Evolutionary conservation across 2,329 filamentous ascomycete species (phyloP).

Genomic region (Parastagonospora nodorum): DNA sequence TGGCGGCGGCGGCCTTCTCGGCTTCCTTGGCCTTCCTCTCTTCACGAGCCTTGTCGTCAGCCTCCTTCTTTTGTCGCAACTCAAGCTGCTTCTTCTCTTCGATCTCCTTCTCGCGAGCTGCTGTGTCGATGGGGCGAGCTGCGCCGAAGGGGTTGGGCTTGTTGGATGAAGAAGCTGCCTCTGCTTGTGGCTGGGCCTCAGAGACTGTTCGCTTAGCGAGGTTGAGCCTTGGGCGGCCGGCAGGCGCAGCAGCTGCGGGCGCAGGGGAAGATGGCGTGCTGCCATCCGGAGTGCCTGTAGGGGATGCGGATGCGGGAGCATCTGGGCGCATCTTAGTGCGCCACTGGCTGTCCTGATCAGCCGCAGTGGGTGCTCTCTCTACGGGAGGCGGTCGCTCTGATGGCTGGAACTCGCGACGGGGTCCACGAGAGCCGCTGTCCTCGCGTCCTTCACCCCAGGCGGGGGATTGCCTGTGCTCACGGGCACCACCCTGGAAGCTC

Average conservation of each 20-base stretch:
- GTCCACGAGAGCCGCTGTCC: conserved; percentile 78
- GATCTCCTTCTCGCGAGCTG: conserved; percentile 83
- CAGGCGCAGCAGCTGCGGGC: conserved; percentile 62
- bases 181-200: conserved; percentile 63
- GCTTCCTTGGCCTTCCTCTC: conserved; percentile 62
- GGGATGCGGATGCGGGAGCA: conserved; percentile 60
- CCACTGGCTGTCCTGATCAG: conserved; percentile 94
- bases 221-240: conserved; percentile 79
- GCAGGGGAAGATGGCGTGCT: conserved; percentile 78
- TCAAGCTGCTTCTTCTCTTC: conserved; percentile 82
- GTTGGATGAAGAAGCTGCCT: conserved; percentile 54
- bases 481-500: conserved; percentile 51
- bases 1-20: conserved; percentile 60
- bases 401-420: conserved; percentile 70
- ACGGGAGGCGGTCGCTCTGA: conserved; percentile 56
- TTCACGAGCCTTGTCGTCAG: conserved; percentile 82
- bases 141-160: conserved; percentile 95
- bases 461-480: conserved; percentile 62
- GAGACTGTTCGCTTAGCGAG: conserved; percentile 90
- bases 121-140: conserved; percentile 91
- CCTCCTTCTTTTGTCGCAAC: conserved; percentile 81
- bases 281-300: conserved; percentile 71
- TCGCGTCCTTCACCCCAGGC: conserved; percentile 74
- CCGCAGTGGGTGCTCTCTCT: conserved; percentile 79
- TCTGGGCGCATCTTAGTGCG: conserved; percentile 90